A percentile compares a stretch with the other conserved stretches of the same genome.
phyloP scores from a whole-genome alignment of 1,139 yeast species.

The Hyphopichia burtonii region DNA sequence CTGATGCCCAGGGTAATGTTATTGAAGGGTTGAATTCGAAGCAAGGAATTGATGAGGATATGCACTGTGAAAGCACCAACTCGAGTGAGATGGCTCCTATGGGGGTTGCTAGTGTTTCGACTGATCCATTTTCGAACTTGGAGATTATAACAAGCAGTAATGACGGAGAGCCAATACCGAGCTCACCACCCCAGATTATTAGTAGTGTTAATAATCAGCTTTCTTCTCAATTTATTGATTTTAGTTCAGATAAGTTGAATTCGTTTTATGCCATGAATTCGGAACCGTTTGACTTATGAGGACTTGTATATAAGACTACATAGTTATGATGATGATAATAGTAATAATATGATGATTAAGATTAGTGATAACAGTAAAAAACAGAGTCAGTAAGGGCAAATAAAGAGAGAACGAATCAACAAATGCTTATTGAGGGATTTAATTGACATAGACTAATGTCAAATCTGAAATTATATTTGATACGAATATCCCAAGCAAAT shows the following conservation, averaged over 20 bases:
- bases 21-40: background rate
- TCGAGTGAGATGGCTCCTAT: background rate
- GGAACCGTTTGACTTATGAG: background rate
- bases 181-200: background rate
- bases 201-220: background rate
- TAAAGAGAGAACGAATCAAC: slow-evolving; percentile 7
- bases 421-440: slow-evolving; percentile 27
- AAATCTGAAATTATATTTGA: slow-evolving; percentile 38
- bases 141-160: background rate
- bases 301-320: background rate
- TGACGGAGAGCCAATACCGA: background rate
- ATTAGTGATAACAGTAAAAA: background rate
- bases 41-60: no score
- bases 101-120: background rate
- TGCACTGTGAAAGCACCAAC: no score
- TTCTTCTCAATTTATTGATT: background rate
- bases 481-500: slow-evolving; percentile 42
- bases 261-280: background rate
- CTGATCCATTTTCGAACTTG: background rate
- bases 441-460: slow-evolving; percentile 30
- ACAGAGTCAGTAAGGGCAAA: background rate
- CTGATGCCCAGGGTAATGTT: background rate
- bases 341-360: background rate
- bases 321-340: background rate
- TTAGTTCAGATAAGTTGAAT: background rate